These are phyloP conservation scores for Rhodamnia argentea DNA, from an alignment of 345 rosid species.

Conservation along the genomic window DNA sequence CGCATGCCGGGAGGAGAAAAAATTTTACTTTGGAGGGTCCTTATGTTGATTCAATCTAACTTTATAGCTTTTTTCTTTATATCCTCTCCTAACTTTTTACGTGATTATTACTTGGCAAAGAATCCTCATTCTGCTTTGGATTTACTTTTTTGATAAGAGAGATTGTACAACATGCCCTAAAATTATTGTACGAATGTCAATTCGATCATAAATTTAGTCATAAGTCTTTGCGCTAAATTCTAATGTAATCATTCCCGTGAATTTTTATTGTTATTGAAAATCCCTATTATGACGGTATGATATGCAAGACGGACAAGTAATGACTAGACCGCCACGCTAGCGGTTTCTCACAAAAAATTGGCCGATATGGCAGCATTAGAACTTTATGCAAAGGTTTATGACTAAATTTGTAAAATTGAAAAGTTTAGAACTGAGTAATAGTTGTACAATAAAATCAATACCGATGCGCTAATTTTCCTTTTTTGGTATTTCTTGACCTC, in stretches of 20 bases:
- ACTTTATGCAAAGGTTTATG: neutral
- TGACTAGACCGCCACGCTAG: neutral
- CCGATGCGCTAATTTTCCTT: neutral
- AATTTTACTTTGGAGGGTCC: neutral
- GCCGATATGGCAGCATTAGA: neutral
- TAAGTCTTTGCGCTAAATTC: neutral
- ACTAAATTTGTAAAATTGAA: rapidly evolving
- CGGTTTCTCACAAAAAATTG: neutral
- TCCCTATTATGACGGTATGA: rapidly evolving
- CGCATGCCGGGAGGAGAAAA: neutral
- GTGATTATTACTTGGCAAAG: neutral
- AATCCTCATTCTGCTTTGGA: neutral
- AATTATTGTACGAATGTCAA: rapidly evolving
- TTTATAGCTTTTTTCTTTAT: neutral
- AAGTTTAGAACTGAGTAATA: neutral
- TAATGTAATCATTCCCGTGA: rapidly evolving
- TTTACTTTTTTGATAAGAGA: neutral
- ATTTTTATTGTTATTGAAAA: rapidly evolving
- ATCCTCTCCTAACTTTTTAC: neutral
- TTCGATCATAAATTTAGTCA: neutral
- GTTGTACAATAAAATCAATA: rapidly evolving
- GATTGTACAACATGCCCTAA: neutral
- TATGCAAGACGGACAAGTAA: rapidly evolving
- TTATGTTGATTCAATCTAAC: neutral
- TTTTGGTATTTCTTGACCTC: neutral